These are phyloP conservation scores for Cutaneotrichosporon cavernicola DNA, from an alignment of 1,284 basidiomycete species.

Conservation along the genomic window DNA sequence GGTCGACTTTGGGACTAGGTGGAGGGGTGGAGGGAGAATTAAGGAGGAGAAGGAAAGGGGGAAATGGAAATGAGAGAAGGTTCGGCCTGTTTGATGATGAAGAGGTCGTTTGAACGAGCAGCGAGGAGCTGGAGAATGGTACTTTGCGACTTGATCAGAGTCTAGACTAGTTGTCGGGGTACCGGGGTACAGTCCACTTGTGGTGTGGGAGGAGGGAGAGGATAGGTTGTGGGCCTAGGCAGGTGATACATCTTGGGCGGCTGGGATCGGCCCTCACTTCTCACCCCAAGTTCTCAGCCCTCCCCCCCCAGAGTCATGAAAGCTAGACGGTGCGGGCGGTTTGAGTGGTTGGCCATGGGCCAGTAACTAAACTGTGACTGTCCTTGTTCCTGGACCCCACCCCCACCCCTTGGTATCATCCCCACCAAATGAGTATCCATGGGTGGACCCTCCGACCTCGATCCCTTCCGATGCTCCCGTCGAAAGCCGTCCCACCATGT, in stretches of 20 bases:
- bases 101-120: constrained; percentile 11
- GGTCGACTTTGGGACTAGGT: constrained; percentile 12
- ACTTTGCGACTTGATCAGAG: neutral
- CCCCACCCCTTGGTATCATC: neutral
- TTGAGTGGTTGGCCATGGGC: no score
- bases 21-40: constrained; percentile 3
- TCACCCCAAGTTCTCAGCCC: neutral
- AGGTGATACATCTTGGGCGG: neutral
- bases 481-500: neutral
- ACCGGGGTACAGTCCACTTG: neutral
- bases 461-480: neutral
- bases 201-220: neutral
- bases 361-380: neutral
- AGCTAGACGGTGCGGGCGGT: neutral
- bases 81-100: constrained; percentile 8
- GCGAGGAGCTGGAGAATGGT: constrained; percentile 7
- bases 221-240: neutral
- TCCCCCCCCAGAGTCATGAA: neutral
- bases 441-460: neutral
- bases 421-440: neutral
- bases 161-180: neutral
- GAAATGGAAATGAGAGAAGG: constrained; percentile 3
- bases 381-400: constrained; percentile 1
- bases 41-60: constrained; percentile 7
- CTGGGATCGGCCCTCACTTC: neutral